These are phyloP conservation scores for Hirsutella rhossiliensis DNA, from an alignment of 2,329 filamentous ascomycete species.

Conservation along the genomic window DNA sequence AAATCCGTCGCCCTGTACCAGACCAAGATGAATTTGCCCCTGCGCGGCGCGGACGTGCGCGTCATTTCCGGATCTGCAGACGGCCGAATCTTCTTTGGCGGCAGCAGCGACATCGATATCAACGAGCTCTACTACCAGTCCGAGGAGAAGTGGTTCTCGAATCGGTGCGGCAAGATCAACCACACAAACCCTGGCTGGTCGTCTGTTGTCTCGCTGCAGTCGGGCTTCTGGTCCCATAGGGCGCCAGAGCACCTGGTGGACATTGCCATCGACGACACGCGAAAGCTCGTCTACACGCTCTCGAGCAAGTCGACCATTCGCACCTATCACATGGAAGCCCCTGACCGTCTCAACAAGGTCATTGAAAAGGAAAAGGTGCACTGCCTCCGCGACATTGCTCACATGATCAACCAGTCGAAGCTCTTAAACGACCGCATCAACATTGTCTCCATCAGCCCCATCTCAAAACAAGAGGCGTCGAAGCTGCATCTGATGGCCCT, in stretches of 20 bases:
- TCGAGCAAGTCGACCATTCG: conserved; percentile 82
- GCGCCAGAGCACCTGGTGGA: conserved; percentile 56
- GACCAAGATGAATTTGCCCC: conserved; percentile 71
- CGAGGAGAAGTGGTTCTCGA: conserved; percentile 93
- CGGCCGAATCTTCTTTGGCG: conserved; percentile 89
- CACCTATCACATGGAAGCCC: conserved; percentile 73
- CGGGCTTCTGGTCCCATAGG: conserved; percentile 38
- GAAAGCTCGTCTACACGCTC: conserved; percentile 81
- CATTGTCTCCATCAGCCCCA: conserved; percentile 78
- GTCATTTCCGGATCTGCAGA: conserved; percentile 70
- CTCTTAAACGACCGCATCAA: conserved; percentile 57
- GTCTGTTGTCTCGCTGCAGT: conserved; percentile 43
- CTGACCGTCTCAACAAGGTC: conserved; percentile 47
- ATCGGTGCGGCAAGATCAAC: conserved; percentile 76
- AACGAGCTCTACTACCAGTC: conserved; percentile 95
- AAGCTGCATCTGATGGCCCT: conserved; percentile 83
- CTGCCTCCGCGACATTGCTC: conserved; percentile 63
- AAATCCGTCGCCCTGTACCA: conserved; percentile 71
- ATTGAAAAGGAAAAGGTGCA: conserved; percentile 53
- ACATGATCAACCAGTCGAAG: conserved; percentile 67
- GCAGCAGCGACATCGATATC: conserved; percentile 69
- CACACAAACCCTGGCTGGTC: conserved; percentile 68
- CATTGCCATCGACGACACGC: conserved; percentile 78
- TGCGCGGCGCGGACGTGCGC: conserved; percentile 65
- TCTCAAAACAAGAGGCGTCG: conserved; percentile 65